Evolutionary conservation across 2,329 filamentous ascomycete species (phyloP).

Genomic region (Tolypocladium sp.): DNA sequence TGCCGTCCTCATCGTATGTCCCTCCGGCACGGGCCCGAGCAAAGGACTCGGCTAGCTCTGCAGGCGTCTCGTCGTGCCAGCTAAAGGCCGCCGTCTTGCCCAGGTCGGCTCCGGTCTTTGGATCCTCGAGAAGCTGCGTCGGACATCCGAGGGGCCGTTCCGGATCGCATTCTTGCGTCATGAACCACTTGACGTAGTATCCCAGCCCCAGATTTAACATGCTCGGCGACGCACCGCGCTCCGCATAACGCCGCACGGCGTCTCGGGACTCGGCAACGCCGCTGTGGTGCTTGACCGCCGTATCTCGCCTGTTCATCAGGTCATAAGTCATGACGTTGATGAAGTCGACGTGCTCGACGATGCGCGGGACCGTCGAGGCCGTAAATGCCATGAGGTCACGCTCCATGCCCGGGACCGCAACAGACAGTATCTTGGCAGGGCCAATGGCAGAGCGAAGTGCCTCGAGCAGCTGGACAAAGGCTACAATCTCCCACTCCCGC

Average conservation of each 20-base stretch:
- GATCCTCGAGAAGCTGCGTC: constrained; percentile 48
- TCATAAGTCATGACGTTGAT: constrained; percentile 65
- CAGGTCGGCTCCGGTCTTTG: constrained; percentile 44
- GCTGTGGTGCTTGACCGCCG: constrained; percentile 53
- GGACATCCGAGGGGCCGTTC: constrained; percentile 41
- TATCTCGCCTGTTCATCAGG: constrained; percentile 60
- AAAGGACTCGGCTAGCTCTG: constrained; percentile 48
- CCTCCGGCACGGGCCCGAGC: constrained; percentile 42
- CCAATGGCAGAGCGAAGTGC: constrained; percentile 51
- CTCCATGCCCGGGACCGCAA: constrained; percentile 57
- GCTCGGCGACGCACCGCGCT: constrained; percentile 36
- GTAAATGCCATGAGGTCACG: constrained; percentile 62
- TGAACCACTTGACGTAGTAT: constrained; percentile 60
- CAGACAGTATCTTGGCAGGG: constrained; percentile 48
- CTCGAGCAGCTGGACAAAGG: constrained; percentile 51
- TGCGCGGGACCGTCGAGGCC: constrained; percentile 43
- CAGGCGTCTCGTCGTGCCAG: constrained; percentile 46
- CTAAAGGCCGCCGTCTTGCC: constrained; percentile 51
- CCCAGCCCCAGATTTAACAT: constrained; percentile 56
- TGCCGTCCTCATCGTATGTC: constrained; percentile 48
- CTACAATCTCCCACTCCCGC: constrained; percentile 52
- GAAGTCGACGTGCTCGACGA: constrained; percentile 52
- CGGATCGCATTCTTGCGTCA: constrained; percentile 34
- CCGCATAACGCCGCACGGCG: constrained; percentile 50
- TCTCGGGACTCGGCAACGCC: constrained; percentile 46